Conservation (phyloP, 345 rosid species). For the Rubroshorea leprosula region DNA sequence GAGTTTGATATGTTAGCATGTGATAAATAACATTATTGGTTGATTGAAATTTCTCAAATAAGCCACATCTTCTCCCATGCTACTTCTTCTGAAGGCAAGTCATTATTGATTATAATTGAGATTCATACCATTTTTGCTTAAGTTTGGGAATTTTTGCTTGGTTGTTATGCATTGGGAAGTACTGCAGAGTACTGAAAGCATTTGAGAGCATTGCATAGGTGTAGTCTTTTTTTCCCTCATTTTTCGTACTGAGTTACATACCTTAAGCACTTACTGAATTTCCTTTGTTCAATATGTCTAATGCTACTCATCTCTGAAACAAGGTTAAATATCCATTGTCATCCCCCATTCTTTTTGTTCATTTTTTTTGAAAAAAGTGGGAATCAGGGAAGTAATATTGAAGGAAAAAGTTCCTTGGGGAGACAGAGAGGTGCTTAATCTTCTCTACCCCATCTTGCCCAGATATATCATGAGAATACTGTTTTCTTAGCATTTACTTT, state of each 20-base stretch:
- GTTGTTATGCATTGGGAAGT: slow-evolving; percentile 72
- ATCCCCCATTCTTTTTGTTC: background rate
- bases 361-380: too few species aligned
- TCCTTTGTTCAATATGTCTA: slow-evolving; percentile 3
- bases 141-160: slow-evolving; percentile 96
- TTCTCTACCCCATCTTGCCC: background rate
- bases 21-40: too few species aligned
- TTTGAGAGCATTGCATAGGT: slow-evolving; percentile 76
- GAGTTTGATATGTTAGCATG: background rate
- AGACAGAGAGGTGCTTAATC: too few species aligned
- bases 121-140: slow-evolving; percentile 13
- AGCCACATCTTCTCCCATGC: too few species aligned
- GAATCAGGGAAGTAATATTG: too few species aligned
- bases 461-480: background rate
- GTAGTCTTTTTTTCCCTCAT: slow-evolving; percentile 13
- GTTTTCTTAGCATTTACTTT: background rate
- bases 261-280: background rate
- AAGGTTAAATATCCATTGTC: background rate
- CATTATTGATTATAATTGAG: background rate
- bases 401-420: too few species aligned
- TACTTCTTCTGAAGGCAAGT: slow-evolving; percentile 1
- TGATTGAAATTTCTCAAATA: background rate
- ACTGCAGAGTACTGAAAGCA: slow-evolving; percentile 69
- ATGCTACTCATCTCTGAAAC: background rate
- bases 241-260: background rate